Conservation (phyloP, 352 stramenopile genomes). For the Globisporangium mamillatum region DNA sequence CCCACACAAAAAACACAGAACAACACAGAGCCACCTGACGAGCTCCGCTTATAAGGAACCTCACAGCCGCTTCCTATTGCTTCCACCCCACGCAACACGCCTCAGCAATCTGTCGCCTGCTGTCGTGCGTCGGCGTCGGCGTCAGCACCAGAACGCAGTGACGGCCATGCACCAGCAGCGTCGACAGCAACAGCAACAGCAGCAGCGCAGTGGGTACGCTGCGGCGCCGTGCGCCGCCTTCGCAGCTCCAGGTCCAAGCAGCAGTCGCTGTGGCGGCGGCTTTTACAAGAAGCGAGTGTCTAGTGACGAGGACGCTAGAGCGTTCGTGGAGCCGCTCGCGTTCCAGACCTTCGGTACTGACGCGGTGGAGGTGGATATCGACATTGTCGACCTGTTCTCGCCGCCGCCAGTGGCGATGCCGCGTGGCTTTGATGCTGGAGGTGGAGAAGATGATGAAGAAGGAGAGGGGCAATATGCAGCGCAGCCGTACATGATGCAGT, state of each 20-base stretch:
- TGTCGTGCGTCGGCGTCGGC: no score
- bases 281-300: not conserved
- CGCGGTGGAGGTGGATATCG: not conserved
- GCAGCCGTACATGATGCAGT: not conserved
- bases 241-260: not conserved
- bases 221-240: not conserved
- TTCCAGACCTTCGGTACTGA: not conserved
- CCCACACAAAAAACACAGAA: not conserved
- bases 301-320: not conserved
- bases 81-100: no score
- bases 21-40: not conserved
- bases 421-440: not conserved
- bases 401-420: not conserved
- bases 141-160: not conserved
- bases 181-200: not conserved
- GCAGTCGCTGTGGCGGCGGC: no score
- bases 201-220: not conserved
- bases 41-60: not conserved
- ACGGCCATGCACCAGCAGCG: not conserved
- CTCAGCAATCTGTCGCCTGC: not conserved
- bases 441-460: no score
- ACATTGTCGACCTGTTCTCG: conserved; percentile 9
- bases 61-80: not conserved
- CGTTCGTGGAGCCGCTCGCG: conserved; percentile 1
- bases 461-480: not conserved